Conservation (phyloP, 1,284 basidiomycete genomes). For the Cutaneotrichosporon spelunceum region DNA sequence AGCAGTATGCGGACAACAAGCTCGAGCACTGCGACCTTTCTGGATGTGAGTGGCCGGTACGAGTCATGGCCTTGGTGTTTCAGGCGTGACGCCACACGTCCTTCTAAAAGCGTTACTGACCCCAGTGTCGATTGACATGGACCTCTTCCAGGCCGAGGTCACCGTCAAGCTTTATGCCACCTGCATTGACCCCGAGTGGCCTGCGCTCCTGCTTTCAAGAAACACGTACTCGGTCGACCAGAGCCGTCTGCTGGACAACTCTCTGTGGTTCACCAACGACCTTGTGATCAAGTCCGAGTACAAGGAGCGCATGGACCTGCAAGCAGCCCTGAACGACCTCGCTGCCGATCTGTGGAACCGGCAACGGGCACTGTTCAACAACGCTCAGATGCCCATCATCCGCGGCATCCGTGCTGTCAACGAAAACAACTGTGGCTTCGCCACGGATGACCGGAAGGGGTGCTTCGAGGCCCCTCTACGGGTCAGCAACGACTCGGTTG, state of each 20-base stretch:
- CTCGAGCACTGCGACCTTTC: conserved; percentile 25
- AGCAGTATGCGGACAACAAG: conserved; percentile 23
- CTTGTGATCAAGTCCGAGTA: conserved; percentile 12
- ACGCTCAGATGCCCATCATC: conserved; percentile 6
- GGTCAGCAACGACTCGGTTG: conserved; percentile 13
- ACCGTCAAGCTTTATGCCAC: conserved; percentile 23
- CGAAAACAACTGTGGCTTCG: conserved; percentile 21
- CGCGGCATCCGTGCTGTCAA: conserved; percentile 20
- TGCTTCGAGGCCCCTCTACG: conserved; percentile 17
- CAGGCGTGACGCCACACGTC: not conserved
- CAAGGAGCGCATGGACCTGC: conserved; percentile 10
- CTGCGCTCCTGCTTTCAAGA: conserved; percentile 18
- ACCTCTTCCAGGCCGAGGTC: conserved; percentile 20
- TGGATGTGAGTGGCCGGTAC: conserved; percentile 8
- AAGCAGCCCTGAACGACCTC: conserved; percentile 14
- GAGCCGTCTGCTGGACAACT: conserved; percentile 13
- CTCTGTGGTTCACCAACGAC: conserved; percentile 19
- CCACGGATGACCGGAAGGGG: conserved; percentile 9
- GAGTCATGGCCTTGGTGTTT: not conserved
- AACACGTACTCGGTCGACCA: conserved; percentile 20
- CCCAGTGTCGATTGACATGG: conserved; percentile 21
- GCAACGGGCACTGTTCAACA: conserved; percentile 17
- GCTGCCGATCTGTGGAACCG: conserved; percentile 24
- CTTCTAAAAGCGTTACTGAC: conserved; percentile 5
- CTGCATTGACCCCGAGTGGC: conserved; percentile 28